phyloP scores from a whole-genome alignment of 768 basidiomycete genomes.

The Russula foetens region DNA sequence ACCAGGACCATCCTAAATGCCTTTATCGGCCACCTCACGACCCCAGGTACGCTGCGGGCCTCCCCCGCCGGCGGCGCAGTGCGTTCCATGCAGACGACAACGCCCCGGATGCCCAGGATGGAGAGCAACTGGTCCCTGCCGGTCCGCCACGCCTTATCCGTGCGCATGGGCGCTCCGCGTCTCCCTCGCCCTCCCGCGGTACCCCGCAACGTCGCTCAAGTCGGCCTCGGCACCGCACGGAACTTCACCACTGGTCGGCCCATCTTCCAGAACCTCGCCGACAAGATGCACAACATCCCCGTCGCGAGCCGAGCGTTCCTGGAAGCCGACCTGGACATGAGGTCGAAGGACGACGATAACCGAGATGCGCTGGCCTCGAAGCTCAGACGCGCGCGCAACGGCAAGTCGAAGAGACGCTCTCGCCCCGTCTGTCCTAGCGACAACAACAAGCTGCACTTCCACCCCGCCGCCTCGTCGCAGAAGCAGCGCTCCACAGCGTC shows the following conservation, averaged over 20 bases:
- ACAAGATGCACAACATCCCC: slow-evolving; percentile 60
- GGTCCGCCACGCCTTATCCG: slow-evolving; percentile 42
- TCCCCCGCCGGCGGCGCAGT: slow-evolving; percentile 23
- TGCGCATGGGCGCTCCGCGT: slow-evolving; percentile 38
- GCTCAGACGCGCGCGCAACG: slow-evolving; percentile 20
- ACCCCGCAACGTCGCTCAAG: slow-evolving; percentile 47
- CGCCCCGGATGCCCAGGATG: slow-evolving; percentile 31
- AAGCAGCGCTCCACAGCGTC: slow-evolving; percentile 6
- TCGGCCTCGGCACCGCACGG: slow-evolving; percentile 69
- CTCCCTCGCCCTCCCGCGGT: slow-evolving; percentile 50
- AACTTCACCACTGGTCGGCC: slow-evolving; percentile 69
- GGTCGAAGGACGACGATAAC: slow-evolving; percentile 38
- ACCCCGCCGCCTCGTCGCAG: slow-evolving; percentile 19
- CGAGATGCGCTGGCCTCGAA: slow-evolving; percentile 22
- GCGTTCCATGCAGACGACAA: slow-evolving; percentile 25
- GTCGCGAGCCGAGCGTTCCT: slow-evolving; percentile 65
- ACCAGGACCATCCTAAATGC: slow-evolving; percentile 48
- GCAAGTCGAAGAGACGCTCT: slow-evolving; percentile 25
- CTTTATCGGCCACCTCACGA: slow-evolving; percentile 47
- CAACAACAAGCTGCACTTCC: slow-evolving; percentile 19
- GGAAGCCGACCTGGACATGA: slow-evolving; percentile 64
- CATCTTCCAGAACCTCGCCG: slow-evolving; percentile 70
- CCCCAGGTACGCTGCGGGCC: slow-evolving; percentile 40
- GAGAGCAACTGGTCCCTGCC: slow-evolving; percentile 50
- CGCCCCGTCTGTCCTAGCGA: slow-evolving; percentile 20